A percentile compares a stretch with the other conserved stretches of the same genome.
These are phyloP conservation scores for Gossypium raimondii DNA, from an alignment of 345 rosid genomes.

Conservation along the genomic window DNA sequence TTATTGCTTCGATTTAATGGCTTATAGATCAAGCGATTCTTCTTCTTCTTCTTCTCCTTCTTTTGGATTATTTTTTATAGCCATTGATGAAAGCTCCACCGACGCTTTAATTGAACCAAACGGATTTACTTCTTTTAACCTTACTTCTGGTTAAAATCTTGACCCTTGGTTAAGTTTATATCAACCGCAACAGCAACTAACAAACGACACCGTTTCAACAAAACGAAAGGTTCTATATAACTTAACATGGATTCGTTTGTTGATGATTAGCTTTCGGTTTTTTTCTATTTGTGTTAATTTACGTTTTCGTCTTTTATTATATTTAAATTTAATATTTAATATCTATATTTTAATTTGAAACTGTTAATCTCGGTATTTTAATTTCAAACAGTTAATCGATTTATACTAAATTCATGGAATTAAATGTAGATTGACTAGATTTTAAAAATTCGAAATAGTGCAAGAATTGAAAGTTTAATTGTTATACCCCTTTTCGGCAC, in stretches of 20 bases:
- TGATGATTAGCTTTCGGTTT: not conserved
- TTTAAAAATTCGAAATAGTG: too few species aligned
- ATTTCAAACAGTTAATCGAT: too few species aligned
- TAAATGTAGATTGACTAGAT: too few species aligned
- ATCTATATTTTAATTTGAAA: not conserved
- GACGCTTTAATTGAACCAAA: slow-evolving; percentile 26
- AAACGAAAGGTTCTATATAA: not conserved
- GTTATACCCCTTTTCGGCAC: too few species aligned
- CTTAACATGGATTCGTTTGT: not conserved
- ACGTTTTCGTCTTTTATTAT: not conserved
- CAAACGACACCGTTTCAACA: not conserved
- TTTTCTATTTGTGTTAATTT: not conserved
- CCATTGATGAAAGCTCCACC: slow-evolving; percentile 37
- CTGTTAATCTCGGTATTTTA: too few species aligned
- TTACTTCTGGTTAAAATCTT: not conserved
- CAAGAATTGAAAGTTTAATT: too few species aligned
- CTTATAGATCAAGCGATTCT: slow-evolving; percentile 38
- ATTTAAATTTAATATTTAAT: not conserved
- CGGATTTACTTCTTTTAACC: slow-evolving; percentile 4
- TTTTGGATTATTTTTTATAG: not conserved
- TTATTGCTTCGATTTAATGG: slow-evolving; percentile 8
- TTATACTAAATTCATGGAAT: too few species aligned
- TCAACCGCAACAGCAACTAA: not conserved
- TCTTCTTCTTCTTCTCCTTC: slow-evolving; percentile 6
- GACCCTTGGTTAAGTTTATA: slow-evolving; percentile 2